phyloP scores from a whole-genome alignment of 768 basidiomycete species.

The Auricularia sp. region DNA sequence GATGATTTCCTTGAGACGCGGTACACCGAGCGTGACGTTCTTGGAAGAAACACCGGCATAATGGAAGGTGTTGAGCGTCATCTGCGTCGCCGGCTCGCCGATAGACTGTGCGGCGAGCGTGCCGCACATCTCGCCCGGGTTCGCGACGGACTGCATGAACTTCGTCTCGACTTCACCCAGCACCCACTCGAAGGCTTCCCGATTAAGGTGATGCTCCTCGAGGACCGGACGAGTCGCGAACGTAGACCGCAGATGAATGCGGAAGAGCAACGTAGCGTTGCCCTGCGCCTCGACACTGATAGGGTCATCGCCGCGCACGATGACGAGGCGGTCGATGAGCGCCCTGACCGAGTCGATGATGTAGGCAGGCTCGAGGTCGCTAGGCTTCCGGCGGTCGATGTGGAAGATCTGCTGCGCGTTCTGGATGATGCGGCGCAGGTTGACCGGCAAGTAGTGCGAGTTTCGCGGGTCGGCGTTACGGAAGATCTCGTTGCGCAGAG shows the following conservation, averaged over 20 bases:
- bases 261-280: conserved; percentile 87
- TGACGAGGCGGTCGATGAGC: conserved; percentile 64
- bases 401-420: conserved; percentile 96
- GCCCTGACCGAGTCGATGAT: conserved; percentile 73
- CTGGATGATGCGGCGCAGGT: conserved; percentile 88
- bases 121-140: conserved; percentile 99
- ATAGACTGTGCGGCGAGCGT: conserved; percentile 97
- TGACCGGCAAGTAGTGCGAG: conserved; percentile 88
- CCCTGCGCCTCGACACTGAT: conserved; percentile 70
- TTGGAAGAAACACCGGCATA: conserved; percentile 99
- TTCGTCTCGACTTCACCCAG: conserved; percentile 91
- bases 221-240: conserved; percentile 81
- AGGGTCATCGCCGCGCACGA: conserved; percentile 79
- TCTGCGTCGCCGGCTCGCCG: conserved; percentile 98
- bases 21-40: conserved; percentile 98
- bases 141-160: conserved; percentile 86
- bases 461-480: conserved; percentile 57
- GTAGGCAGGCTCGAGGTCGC: conserved; percentile 81
- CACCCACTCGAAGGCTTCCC: conserved; percentile 97
- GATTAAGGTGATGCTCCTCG: conserved; percentile 78
- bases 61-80: conserved; percentile 99
- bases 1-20: conserved; percentile 97
- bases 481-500: conserved; percentile 80
- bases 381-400: conserved; percentile 87
- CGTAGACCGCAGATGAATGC: conserved; percentile 84